Evolutionary conservation across 495 filamentous ascomycete genomes (phyloP).

Genomic region (Hyaloscypha bicolor): DNA sequence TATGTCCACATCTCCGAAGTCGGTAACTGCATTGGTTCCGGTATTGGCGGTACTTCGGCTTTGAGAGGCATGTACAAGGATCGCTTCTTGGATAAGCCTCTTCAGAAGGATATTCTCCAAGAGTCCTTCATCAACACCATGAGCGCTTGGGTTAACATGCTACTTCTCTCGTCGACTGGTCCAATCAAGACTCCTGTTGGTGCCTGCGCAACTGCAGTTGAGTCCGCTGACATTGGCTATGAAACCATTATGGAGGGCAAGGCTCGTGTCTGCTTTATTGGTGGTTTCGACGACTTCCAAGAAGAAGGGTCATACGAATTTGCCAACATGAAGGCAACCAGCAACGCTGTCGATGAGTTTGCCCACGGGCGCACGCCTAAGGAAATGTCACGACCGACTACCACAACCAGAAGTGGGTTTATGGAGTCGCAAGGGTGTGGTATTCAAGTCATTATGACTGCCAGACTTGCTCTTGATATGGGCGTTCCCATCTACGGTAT

Average conservation of each 20-base stretch:
- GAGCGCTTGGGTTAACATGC: conserved; percentile 99
- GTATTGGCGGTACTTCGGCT: conserved; percentile 91
- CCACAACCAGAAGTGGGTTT: conserved; percentile 94
- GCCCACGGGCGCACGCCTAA: conserved; percentile 91
- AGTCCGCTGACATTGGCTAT: conserved; percentile 96
- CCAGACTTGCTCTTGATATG: conserved; percentile 95
- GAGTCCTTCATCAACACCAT: conserved; percentile 99
- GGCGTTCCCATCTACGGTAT: conserved; percentile 97
- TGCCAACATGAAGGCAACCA: conserved; percentile 99
- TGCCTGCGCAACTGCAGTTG: conserved; percentile 95
- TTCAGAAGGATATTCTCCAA: conserved; percentile 98
- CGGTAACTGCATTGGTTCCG: conserved; percentile 97
- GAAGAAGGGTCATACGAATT: conserved; percentile 99
- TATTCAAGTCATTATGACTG: conserved; percentile 98
- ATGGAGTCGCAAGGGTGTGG: conserved; percentile 99
- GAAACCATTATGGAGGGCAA: conserved; percentile 98
- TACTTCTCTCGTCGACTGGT: conserved; percentile 93
- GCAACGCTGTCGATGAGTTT: conserved; percentile 94
- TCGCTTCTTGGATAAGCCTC: conserved; percentile 92
- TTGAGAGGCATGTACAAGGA: conserved; percentile 98
- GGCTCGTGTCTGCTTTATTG: conserved; percentile 93
- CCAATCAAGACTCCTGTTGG: conserved; percentile 99
- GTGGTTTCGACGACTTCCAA: conserved; percentile 98
- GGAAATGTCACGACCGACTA: conserved; percentile 98
- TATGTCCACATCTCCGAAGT: conserved; percentile 98